Base-by-base conservation (phyloP, 306 rosid genomes). In the Cucurbita pepo region DNA sequence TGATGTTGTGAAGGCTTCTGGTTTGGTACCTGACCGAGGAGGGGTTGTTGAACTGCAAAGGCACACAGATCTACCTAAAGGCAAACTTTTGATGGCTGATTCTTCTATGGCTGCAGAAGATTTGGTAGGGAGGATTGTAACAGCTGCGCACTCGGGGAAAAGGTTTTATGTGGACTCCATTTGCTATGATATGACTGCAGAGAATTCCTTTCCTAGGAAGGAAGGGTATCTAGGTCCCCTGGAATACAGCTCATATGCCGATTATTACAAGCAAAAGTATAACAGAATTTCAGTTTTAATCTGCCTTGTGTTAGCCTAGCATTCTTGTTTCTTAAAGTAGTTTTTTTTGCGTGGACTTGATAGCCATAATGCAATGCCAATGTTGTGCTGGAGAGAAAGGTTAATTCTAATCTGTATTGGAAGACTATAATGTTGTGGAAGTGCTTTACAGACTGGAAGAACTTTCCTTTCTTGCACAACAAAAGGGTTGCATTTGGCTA, bases 61-160 rank as follows among this genome's bases (percentile, higher is more conserved):
- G 78, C 76, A 75, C 69, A 71, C 56, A 57, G 82, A 74, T 77
- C 77, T 79, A 69, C 79, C 76, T 47, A 74, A 81, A 76, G 92
- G 81, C 60, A 91, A 85, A 85, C 84, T 94, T 75, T 80, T 91
- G 85, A 85, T 94, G 97, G 99, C 99, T 3, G 96, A 94, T 82
- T 72, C 85, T 84, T 85, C 87, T 82, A 62, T 85, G 76, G 78
- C 78, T 72, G 89, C 82, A 13, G 92, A 89, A 78, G 95, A 91
- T 77, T 86, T 94, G 80, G 80, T 86, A 2, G 99, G 99, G 82
- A 89, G 80, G 85, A 84, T 94, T 72, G 90, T 94, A 75, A 94
- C 99, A 54, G 97, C 99, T 81, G 99, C 97, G 79, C 99, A 94
- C 81, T 94, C 99, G 0, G 99, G 99, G 77, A 94, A 94, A 87